Conservation (phyloP, 129 eudicot species). For the Saussurea involucrata region DNA sequence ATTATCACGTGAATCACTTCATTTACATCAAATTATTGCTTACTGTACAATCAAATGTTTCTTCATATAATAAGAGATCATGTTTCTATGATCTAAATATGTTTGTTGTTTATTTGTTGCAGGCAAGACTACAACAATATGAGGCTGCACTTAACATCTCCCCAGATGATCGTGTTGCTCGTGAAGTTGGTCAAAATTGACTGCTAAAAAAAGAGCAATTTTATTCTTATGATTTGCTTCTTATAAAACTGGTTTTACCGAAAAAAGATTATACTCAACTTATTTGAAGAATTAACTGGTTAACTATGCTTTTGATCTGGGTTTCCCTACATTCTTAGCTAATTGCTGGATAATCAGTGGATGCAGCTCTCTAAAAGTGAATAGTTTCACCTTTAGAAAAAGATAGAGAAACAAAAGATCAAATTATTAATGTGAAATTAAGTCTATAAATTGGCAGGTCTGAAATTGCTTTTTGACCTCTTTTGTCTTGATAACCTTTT, state of each 20-base stretch:
- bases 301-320: too few relatives aligned
- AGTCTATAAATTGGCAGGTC: background rate
- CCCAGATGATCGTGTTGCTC: conserved; percentile 78
- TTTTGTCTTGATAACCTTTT: too few relatives aligned
- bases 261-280: background rate
- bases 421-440: background rate
- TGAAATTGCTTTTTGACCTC: too few relatives aligned
- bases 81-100: conserved; percentile 5
- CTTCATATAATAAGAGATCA: conserved; percentile 8
- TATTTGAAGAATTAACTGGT: background rate
- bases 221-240: background rate
- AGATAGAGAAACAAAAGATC: background rate
- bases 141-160: conserved; percentile 58
- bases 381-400: background rate
- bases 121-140: conserved; percentile 70
- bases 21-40: background rate
- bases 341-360: background rate
- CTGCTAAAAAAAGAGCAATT: background rate
- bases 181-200: conserved; percentile 64
- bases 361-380: background rate
- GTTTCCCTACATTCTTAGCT: background rate
- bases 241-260: background rate
- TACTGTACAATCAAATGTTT: background rate
- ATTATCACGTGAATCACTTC: background rate
- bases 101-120: conserved; percentile 24